Conservation (phyloP, 202 grass and related monocot species). For the Schoenoplectus triqueter region DNA sequence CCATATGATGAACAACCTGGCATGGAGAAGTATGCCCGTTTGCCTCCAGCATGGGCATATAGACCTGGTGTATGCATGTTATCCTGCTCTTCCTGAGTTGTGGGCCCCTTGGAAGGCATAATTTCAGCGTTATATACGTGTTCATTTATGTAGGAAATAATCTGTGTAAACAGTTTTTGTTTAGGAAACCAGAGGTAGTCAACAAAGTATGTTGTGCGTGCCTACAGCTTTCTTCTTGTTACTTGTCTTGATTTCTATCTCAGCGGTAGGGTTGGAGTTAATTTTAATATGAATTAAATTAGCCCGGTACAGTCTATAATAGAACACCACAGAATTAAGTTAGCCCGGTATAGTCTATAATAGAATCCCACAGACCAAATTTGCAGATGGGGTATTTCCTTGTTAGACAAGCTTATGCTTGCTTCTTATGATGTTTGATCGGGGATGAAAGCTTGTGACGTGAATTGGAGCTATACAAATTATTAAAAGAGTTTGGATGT, state of each 20-base stretch:
- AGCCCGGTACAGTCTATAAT: background rate
- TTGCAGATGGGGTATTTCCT: background rate
- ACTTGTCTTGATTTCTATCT: background rate
- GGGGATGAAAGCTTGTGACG: too few species aligned
- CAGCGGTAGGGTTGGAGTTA: background rate
- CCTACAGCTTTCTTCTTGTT: conserved; percentile 10
- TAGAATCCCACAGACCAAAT: background rate
- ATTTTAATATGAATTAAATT: conserved; percentile 10
- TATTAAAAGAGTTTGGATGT: too few species aligned
- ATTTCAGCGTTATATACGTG: background rate
- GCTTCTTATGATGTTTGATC: too few species aligned
- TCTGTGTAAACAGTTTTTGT: conserved; percentile 19
- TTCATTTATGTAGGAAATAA: conserved; percentile 37
- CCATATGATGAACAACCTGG: conserved; percentile 83
- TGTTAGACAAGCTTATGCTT: background rate
- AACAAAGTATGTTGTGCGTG: background rate
- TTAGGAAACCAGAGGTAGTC: conserved; percentile 16
- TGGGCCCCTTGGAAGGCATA: background rate
- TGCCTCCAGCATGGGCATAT: conserved; percentile 96
- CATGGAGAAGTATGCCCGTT: conserved; percentile 88
- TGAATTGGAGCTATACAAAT: too few species aligned
- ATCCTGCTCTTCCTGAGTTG: conserved; percentile 84
- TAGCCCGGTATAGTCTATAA: background rate
- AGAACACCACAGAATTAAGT: background rate
- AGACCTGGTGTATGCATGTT: conserved; percentile 95